Base-by-base conservation (phyloP, 495 filamentous ascomycete species). In the Thozetella sp. region DNA sequence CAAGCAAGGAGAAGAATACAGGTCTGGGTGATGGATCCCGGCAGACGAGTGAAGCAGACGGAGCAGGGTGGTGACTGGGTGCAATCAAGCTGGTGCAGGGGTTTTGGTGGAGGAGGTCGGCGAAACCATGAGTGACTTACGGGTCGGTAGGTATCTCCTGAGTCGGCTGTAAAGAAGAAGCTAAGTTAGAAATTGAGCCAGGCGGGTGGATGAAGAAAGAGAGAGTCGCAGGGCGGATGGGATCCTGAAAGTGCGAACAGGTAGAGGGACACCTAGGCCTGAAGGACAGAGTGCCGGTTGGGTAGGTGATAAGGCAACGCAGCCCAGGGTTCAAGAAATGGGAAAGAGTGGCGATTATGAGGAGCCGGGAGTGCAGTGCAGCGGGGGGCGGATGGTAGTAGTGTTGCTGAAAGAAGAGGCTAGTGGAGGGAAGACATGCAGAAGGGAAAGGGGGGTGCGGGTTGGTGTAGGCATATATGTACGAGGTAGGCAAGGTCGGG, bases 101-200 rank as follows among this genome's bases (percentile, higher is more conserved):
- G n/a, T n/a, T n/a, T n/a, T n/a, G n/a, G n/a, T n/a, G n/a, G n/a
- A 53, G 34, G 27, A 46, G 23, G 45, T 3, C 43, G 43, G 51
- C 12, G 4, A 61, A 25, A 20, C 46, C n/a, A 54, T 26, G 46
- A 50, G 53, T n/a, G 51, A 79, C 77, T 80, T 72, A 83, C 80
- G 60, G 79, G 78, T 61, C 79, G 79, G 61, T 82, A 82, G 45
- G 72, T 81, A 60, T 82, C 79, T 70, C 78, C 79, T 57, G 79
- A 72, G 61, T 82, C 79, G 61, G 80, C 80, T 83, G 64, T 72
- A 56, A 54, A 60, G 51, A 37, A 55, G 59, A 67, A 65, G 53
- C 51, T 58, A 62, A 73, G 54, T 76, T 81, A 74, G 80, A 77
- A 71, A 66, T 26, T 51, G 25, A 71, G 61, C 43, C 27, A 64